Evolutionary conservation across 805 yeast genomes (phyloP), one percentile per base, ranked within the genome.

Genomic region (Zygosaccharomyces pseudorouxii): DNA sequence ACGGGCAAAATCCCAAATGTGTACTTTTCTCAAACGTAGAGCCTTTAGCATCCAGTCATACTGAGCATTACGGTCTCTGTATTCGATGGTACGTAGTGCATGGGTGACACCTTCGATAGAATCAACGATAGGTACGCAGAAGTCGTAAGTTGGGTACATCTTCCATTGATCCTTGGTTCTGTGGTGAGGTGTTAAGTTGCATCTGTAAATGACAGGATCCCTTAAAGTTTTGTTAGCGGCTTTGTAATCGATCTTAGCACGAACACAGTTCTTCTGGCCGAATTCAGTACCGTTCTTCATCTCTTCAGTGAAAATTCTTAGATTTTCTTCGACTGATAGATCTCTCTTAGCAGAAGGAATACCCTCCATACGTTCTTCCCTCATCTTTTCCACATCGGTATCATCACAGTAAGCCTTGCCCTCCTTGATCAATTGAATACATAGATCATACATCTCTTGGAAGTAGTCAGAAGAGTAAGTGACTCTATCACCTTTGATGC

Each of bases 331-430:
- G 45, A 92, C 86, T 18, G 92, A 63, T 71, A 97, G 83, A 60
- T 89, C 93, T 76, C 99, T 86, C 75, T 97, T 86, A 42, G 79
- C 82, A 44, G 96, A 86, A 48, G 95, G 84, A 58, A 89, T 82
- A 70, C 99, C 99, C 55, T 89, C 97, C 87, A 88, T 89, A 79
- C 99, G 87, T 77, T 93, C 96, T 65, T 90, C 96, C 75, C 99
- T 86, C 99, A 93, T 93, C 69, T 80, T 77, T 64, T 92, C 98
- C 60, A 81, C 80, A 46, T 90, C 87, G 40, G 99, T 93, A 65
- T 93, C 98, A 67, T 93, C 99, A 76, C 96, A 87, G 75, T 93
- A 93, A 38, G 99, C 99, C 58, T 87, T 84, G 54, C 97, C 98
- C 50, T 86, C 96, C 71, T 88, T 87, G 76, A 93, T 93, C 82